These are phyloP conservation scores for Sugiyamaella castrensis DNA, from an alignment of 1,139 yeast genomes.

Conservation along the genomic window DNA sequence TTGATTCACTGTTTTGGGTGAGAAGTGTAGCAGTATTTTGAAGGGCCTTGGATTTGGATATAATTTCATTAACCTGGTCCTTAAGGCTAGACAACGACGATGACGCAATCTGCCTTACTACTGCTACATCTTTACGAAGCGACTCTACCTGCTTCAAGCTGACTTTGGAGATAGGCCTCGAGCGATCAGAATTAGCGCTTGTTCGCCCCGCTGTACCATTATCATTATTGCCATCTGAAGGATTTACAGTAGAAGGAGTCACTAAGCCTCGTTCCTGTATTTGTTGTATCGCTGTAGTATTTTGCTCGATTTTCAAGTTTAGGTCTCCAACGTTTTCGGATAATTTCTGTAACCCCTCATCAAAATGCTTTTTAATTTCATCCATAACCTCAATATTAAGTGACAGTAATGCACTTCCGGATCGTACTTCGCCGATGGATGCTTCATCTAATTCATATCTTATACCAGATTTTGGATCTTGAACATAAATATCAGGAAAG, in stretches of 20 bases:
- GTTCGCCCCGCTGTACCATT: background rate
- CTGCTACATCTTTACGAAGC: slow-evolving; percentile 57
- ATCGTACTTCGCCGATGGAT: slow-evolving; percentile 53
- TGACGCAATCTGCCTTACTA: slow-evolving; percentile 58
- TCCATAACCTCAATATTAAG: slow-evolving; percentile 45
- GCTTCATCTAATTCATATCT: slow-evolving; percentile 80
- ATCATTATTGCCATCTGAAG: background rate
- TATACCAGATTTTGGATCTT: slow-evolving; percentile 57
- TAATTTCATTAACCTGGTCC: slow-evolving; percentile 45
- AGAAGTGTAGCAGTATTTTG: slow-evolving; percentile 37
- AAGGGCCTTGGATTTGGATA: slow-evolving; percentile 51
- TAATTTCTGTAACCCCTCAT: slow-evolving; percentile 33
- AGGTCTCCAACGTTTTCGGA: slow-evolving; percentile 37
- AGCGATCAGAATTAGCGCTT: background rate
- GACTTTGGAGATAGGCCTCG: slow-evolving; percentile 12
- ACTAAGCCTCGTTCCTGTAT: slow-evolving; percentile 1
- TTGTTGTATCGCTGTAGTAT: slow-evolving; percentile 21
- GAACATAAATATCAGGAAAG: slow-evolving; percentile 80
- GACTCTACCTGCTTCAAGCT: slow-evolving; percentile 22
- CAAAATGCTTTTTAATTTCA: slow-evolving; percentile 36
- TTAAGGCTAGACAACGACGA: slow-evolving; percentile 46
- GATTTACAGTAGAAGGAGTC: background rate
- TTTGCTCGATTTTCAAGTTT: slow-evolving; percentile 39
- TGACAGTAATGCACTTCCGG: slow-evolving; percentile 56
- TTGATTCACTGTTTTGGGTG: slow-evolving; percentile 47